Evolutionary conservation across 2,329 filamentous ascomycete genomes (phyloP), one percentile per base, ranked within the genome.

Genomic region (Eutypa lata): DNA sequence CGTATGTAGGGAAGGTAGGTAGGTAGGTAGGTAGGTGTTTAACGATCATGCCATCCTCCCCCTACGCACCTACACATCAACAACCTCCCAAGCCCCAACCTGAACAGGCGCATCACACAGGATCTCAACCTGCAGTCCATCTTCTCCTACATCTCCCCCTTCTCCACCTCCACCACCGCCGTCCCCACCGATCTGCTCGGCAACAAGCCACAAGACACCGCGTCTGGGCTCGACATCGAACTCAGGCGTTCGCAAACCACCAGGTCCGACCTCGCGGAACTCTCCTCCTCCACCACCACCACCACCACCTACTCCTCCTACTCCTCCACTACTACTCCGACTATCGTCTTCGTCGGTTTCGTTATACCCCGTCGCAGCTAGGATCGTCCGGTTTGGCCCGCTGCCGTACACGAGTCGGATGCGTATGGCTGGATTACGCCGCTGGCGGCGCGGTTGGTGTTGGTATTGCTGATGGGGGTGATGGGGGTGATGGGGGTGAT

Each of bases 151-250:
- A 74, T 49, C 61, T 65, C 62, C 19, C 58, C 54, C 35, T 38
- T 6, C 35, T 38, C 6, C 35, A 4, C 13, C 35, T 38, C 28
- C 43, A 3, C 19, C 35, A 19, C 43, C 46, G 16, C 50, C 35
- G 21, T 66, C 21, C 5, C 21, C 6, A 4, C 85, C 88, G 63
- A 93, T 80, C 58, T 88, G 81, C 71, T 97, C 91, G 42, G 97
- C 75, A 6, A 96, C 87, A 50, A 97, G 75, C 88, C 89, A 95
- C 53, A 91, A 68, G 18, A 86, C 86, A 19, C 81, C 80, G 10
- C 71, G 71, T 28, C 75, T 78, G 0, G 90, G 88, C 44, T 85
- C 83, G 42, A 96, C 72, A 70, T 95, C 87, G 49, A 95, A 79
- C 57, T 93, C 87, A 14, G 83, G 76, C 2, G 88, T 89, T 47